Base-by-base conservation (phyloP, 2,329 filamentous ascomycete species). In the Fusarium lyarnte region DNA sequence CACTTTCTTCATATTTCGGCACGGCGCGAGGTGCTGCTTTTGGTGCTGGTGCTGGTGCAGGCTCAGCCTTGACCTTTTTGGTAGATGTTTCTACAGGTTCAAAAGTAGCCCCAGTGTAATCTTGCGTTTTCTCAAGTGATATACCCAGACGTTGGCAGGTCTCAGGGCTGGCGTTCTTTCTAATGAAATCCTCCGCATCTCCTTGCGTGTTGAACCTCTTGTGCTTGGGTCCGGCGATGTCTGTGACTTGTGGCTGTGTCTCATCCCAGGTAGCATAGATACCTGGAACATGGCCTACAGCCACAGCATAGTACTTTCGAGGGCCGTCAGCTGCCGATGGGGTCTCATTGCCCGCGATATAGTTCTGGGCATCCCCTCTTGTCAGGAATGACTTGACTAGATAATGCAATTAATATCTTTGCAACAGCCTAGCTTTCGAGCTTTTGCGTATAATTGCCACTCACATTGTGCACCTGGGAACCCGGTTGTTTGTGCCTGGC, bases 151-250 rank as follows among this genome's bases (percentile, higher is more conserved):
- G 81, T 43, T 83, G 79, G 47, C 85, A 81, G 6, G 84, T 83
- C n/a, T 83, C 82, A 25, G 79, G 80, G 66, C 82, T 84, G n/a
- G 84, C 85, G 58, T 83, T 81, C 73, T 82, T 78, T 67, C 82
- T 83, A 58, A 97, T 93, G 79, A 93, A 98, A 25, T 89, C 89
- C 77, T 95, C 90, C 0, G 95, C 95, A 80, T 97, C 94, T 63
- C 85, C 86, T 31, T 87, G 85, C 2, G 89, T 92, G 8, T 84
- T 81, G 73, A 94, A 95, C 69, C 88, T 92, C 81, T 91, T 93
- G 80, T 92, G 90, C 74, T 90, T 90, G 43, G 89, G 88, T 9
- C 90, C 90, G 75, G 91, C 91, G 78, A 91, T 91, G 5, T 92
- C 93, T 36, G 86, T 89, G 69, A 96, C 93, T 72, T 95, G 92